Base-by-base conservation (phyloP, 2,329 filamentous ascomycete genomes). In the Aspergillus latus region DNA sequence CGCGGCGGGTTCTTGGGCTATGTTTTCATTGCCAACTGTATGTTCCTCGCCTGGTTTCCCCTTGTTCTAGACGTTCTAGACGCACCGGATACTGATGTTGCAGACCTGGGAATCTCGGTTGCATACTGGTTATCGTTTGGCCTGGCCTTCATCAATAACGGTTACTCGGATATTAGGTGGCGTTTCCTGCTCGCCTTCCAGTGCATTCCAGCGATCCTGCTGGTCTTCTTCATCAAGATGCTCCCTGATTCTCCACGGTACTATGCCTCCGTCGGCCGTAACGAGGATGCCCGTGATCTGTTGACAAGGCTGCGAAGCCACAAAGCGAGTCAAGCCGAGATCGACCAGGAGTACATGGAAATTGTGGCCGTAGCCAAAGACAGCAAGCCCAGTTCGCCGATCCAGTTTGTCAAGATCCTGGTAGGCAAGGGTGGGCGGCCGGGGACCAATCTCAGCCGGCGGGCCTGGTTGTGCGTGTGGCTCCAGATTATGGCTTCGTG, bases 11-110 rank as follows among this genome's bases (percentile, higher is more conserved):
- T 69, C 51, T 70, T 81, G 34, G 79, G 74, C 15, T 77, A 79
- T 52, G 78, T 81, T 44, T 82, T 82, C 64, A 77, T 81, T 50
- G 79, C 79, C 39, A 82, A 82, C 62, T 81, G 68, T 71, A 57
- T 59, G 66, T 40, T 10, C 11, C 16, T n/a, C n/a, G 5, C n/a
- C 10, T 6, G 2, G 4, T 4, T 2, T 13, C 15, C 21, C 21
- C 21, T 21, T 21, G 21, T 21, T 21, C 21, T 21, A 21, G 21
- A 21, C 21, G 21, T 21, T 21, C 21, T 21, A 21, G 21, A 26
- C 2, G 8, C 13, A 43, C 4, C 30, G 13, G 3, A 34, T 44
- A 28, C 15, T 63, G 29, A 62, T 30, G 16, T 4, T 13, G 9
- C 40, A 72, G 69, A 80, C 57, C 71, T 82, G 2, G 80, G 80